A percentile compares a stretch with the other conserved stretches of the same genome.
These are phyloP conservation scores for Botryosphaeria dothidea DNA, from an alignment of 2,329 filamentous ascomycete species.

Conservation along the genomic window DNA sequence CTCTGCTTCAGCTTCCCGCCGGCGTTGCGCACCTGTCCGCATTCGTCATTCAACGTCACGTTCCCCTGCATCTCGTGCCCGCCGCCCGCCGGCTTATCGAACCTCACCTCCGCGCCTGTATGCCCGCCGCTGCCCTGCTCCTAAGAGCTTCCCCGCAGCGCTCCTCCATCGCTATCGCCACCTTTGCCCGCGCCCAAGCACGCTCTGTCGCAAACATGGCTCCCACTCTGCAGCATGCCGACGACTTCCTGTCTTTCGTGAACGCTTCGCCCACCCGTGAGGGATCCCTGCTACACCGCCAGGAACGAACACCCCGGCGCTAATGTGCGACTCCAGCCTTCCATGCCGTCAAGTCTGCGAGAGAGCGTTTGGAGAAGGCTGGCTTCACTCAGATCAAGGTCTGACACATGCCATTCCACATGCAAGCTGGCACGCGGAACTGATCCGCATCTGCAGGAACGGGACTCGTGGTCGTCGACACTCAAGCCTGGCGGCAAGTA, in stretches of 20 bases:
- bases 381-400: slow-evolving; percentile 84
- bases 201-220: slow-evolving; percentile 33
- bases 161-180: neutral
- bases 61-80: slow-evolving; percentile 12
- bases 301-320: slow-evolving; percentile 5
- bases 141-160: slow-evolving; percentile 24
- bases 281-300: neutral
- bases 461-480: slow-evolving; percentile 80
- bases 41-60: slow-evolving; percentile 14
- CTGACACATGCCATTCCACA: slow-evolving; percentile 18
- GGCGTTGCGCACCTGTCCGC: slow-evolving; percentile 6
- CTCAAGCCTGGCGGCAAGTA: slow-evolving; percentile 90
- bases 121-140: slow-evolving; percentile 19
- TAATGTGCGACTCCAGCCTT: slow-evolving; percentile 64
- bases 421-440: neutral
- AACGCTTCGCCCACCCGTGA: slow-evolving; percentile 90
- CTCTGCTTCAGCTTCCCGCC: slow-evolving; percentile 9
- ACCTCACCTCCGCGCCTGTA: neutral
- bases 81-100: neutral
- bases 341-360: slow-evolving; percentile 83
- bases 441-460: slow-evolving; percentile 58
- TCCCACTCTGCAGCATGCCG: slow-evolving; percentile 51
- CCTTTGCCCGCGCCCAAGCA: slow-evolving; percentile 15
- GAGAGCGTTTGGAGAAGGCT: slow-evolving; percentile 73
- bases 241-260: slow-evolving; percentile 90